phyloP scores from a whole-genome alignment of 768 basidiomycete genomes.

The Calvatia gigantea region DNA sequence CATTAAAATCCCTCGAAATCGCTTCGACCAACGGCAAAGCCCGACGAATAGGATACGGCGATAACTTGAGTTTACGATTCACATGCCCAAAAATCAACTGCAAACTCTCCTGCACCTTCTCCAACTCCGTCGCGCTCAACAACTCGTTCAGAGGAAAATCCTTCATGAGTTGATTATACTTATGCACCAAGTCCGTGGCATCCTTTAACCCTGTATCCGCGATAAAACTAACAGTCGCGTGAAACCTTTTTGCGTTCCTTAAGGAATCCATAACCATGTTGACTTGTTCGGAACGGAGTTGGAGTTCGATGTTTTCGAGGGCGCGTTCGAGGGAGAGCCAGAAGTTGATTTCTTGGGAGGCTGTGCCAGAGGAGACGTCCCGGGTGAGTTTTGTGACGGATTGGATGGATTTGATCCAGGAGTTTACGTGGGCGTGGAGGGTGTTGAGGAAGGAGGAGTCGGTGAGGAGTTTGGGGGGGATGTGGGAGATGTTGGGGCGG shows the following conservation, averaged over 20 bases:
- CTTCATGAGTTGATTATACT: constrained; percentile 98
- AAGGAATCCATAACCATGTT: constrained; percentile 91
- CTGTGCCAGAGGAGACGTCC: constrained; percentile 92
- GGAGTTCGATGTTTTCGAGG: constrained; percentile 88
- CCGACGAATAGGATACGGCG: constrained; percentile 94
- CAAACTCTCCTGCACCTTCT: constrained; percentile 90
- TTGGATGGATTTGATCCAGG: constrained; percentile 98
- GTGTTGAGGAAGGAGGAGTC: constrained; percentile 93
- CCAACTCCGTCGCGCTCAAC: constrained; percentile 92
- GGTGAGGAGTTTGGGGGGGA: constrained; percentile 68
- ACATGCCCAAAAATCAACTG: constrained; percentile 88
- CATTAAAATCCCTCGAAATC: constrained; percentile 96
- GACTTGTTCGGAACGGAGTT: constrained; percentile 89
- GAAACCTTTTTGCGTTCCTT: constrained; percentile 94
- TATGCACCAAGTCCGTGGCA: constrained; percentile 90
- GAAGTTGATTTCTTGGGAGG: constrained; percentile 98
- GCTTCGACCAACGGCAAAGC: constrained; percentile 97
- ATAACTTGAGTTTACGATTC: constrained; percentile 92
- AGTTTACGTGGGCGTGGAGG: constrained; percentile 90
- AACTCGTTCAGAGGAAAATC: constrained; percentile 98
- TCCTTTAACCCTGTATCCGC: constrained; percentile 97
- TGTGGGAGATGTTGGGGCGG: constrained; percentile 73
- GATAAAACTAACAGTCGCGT: constrained; percentile 95
- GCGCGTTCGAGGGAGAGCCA: constrained; percentile 95
- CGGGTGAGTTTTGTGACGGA: constrained; percentile 93